Evolutionary conservation across 805 yeast species (phyloP).

Genomic region (Nakazawaea wyomingensis): DNA sequence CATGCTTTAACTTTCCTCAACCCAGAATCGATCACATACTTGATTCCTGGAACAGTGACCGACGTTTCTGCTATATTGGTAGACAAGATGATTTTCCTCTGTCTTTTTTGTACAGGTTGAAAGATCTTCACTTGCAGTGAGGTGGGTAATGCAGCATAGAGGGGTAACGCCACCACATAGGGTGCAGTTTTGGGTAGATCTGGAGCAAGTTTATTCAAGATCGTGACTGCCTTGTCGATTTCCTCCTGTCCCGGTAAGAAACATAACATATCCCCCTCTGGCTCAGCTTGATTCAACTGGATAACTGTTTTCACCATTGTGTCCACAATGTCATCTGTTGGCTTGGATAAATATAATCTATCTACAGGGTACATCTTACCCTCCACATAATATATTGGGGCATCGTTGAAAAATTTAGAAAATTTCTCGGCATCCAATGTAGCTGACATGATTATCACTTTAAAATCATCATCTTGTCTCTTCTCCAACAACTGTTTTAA

Average conservation of each 20-base stretch:
- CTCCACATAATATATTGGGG: constrained; percentile 82
- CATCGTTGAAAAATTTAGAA: constrained; percentile 67
- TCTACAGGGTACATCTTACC: constrained; percentile 88
- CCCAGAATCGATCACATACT: constrained; percentile 91
- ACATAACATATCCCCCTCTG: constrained; percentile 84
- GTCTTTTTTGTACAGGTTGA: constrained; percentile 51
- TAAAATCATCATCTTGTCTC: constrained; percentile 52
- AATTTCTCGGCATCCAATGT: constrained; percentile 90
- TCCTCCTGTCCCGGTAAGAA: constrained; percentile 97
- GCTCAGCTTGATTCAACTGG: constrained; percentile 76
- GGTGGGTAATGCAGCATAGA: constrained; percentile 93
- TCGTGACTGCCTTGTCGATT: constrained; percentile 75
- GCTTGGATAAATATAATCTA: constrained; percentile 54
- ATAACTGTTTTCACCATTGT: constrained; percentile 66
- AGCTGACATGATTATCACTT: constrained; percentile 90
- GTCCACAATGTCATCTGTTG: constrained; percentile 82
- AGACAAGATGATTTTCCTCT: constrained; percentile 82
- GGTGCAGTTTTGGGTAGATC: constrained; percentile 74
- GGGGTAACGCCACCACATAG: constrained; percentile 66
- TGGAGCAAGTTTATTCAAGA: constrained; percentile 57
- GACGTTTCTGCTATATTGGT: constrained; percentile 99
- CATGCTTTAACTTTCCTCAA: constrained; percentile 90
- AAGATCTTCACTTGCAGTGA: constrained; percentile 79
- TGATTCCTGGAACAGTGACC: constrained; percentile 89
- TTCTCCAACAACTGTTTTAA: constrained; percentile 59